Base-by-base conservation (phyloP, 495 filamentous ascomycete species). In the Bacidia gigantensis region DNA sequence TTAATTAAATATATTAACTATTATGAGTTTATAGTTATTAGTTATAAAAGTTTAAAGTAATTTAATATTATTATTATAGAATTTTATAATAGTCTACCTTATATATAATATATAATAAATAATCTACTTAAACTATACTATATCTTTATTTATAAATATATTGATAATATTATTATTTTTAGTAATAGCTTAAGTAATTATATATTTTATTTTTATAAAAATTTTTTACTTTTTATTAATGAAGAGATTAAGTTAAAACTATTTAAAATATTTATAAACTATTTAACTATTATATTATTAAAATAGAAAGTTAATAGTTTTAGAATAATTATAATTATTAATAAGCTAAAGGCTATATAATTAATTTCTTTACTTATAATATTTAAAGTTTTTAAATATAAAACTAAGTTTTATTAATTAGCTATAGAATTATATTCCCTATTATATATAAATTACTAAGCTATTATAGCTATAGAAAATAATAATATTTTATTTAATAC, bases 271-370 rank as follows among this genome's bases (percentile, higher is more conserved):
- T 44, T 14, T 44, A 18, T 40, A 21, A 18, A 12, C 22, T 41
- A 25, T 41, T 20, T 39, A 39, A 39, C 11, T 25, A n/a, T n/a
- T n/a, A n/a, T 51, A 39, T 22, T 2, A 21, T 5, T 51, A 41
- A 41, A 21, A 22, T 11, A 41, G 35, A 26, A 41, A 41, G 24
- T 46, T 44, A 12, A 12, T 25, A 17, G 12, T 41, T 51, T 41
- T 51, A 41, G 42, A 21, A 51, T 39, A 14, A 51, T 51, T 41
- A 51, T 26, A 35, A 18, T n/a, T 26, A 29, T 50, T 35, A 11
- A 41, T 38, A 21, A 25, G 23, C 18, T 41, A 25, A 41, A 51
- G 14, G n/a, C 12, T 21, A 43, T 44, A 41, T 44, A 41, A 41
- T 44, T 44, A n/a, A 35, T 41, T 10, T 41, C 43, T 20, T 12